phyloP scores from a whole-genome alignment of 2,329 filamentous ascomycete genomes.

The Penicillium aurantiogriseum region DNA sequence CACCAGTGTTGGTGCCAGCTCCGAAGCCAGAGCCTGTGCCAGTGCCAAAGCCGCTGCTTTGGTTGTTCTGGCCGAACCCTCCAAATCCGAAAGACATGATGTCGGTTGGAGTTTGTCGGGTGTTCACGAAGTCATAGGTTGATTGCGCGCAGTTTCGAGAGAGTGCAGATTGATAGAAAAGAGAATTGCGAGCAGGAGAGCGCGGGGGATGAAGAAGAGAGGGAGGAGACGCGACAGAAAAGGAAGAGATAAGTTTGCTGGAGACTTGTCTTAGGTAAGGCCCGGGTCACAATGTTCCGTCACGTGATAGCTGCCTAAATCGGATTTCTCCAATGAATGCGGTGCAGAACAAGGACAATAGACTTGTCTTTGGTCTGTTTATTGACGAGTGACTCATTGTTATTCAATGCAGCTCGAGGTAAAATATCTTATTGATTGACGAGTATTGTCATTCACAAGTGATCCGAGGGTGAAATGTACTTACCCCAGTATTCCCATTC shows the following conservation, averaged over 20 bases:
- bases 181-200: background rate
- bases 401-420: background rate
- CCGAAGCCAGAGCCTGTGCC: conserved; percentile 40
- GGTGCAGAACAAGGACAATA: background rate
- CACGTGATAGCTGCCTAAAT: conserved; percentile 24
- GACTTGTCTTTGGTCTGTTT: background rate
- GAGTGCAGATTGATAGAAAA: conserved; percentile 3
- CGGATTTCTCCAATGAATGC: conserved; percentile 4
- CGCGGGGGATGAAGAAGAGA: conserved; percentile 23
- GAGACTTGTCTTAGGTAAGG: conserved; percentile 21
- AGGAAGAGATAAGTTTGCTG: conserved; percentile 21
- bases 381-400: background rate
- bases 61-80: conserved; percentile 61
- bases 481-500: background rate
- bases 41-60: conserved; percentile 44
- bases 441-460: background rate
- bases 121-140: conserved; percentile 34
- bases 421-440: background rate
- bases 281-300: conserved; percentile 18
- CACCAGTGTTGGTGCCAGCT: conserved; percentile 30
- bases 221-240: conserved; percentile 27
- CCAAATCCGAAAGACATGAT: conserved; percentile 49
- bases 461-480: background rate
- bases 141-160: conserved; percentile 10
- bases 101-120: conserved; percentile 24